Evolutionary conservation across 768 basidiomycete genomes (phyloP).

Genomic region (Hygrophoropsis aurantiaca): DNA sequence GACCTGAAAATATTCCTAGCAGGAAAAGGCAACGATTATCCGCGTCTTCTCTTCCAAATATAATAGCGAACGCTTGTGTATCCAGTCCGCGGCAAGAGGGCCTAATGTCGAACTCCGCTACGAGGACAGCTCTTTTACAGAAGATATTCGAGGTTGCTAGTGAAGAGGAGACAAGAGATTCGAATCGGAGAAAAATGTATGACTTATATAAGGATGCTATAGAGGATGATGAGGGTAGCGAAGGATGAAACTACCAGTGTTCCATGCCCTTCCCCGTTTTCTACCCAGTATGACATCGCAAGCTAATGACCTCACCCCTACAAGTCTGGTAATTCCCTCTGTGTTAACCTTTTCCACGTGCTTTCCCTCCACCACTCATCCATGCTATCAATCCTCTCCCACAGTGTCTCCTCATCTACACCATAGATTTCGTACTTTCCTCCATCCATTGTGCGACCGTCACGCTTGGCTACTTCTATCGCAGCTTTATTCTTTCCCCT

Average conservation of each 20-base stretch:
- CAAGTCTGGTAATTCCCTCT: conserved; percentile 82
- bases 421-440: conserved; percentile 88
- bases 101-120: conserved; percentile 27
- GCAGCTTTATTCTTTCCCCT: conserved; percentile 86
- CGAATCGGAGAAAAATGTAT: conserved; percentile 83
- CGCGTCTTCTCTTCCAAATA: conserved; percentile 36
- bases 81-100: conserved; percentile 41
- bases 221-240: conserved; percentile 42
- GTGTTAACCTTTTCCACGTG: conserved; percentile 81
- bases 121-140: conserved; percentile 58
- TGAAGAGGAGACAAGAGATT: conserved; percentile 68
- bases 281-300: not conserved
- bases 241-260: conserved; percentile 12
- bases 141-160: conserved; percentile 75
- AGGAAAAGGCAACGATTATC: conserved; percentile 48
- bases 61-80: conserved; percentile 57
- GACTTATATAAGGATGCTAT: conserved; percentile 69
- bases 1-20: conserved; percentile 38
- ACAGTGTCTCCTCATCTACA: conserved; percentile 80
- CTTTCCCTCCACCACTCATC: conserved; percentile 93
- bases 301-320: conserved; percentile 11
- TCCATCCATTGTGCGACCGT: conserved; percentile 58
- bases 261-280: not conserved
- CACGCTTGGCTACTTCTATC: conserved; percentile 77
- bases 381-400: conserved; percentile 80